Evolutionary conservation across 306 rosid species (phyloP).

Genomic region (Trichosanthes truncata): DNA sequence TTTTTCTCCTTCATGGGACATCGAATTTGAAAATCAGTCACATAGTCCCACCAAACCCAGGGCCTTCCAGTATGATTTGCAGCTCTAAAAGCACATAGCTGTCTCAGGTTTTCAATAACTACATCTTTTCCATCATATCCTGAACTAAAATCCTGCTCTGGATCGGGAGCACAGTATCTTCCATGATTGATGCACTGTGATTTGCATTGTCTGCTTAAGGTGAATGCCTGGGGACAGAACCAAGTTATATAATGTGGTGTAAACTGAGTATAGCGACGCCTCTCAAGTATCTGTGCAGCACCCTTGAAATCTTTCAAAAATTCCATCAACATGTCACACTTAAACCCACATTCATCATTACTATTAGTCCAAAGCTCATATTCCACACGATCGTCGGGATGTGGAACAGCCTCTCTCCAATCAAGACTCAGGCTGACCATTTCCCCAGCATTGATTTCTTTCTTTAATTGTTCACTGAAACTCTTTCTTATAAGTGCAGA

Average conservation of each 20-base stretch:
- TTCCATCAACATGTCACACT: conserved; percentile 97
- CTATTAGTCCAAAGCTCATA: conserved; percentile 97
- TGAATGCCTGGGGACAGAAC: conserved; percentile 96
- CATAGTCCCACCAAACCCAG: conserved; percentile 99
- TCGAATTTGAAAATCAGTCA: conserved; percentile 93
- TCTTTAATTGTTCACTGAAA: conserved; percentile 67
- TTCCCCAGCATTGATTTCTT: conserved; percentile 54
- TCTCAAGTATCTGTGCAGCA: conserved; percentile 96
- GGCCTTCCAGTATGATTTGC: conserved; percentile 72
- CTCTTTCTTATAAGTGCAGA: conserved; percentile 84
- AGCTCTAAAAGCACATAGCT: conserved; percentile 80
- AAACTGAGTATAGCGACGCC: conserved; percentile 82
- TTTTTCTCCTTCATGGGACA: conserved; percentile 98
- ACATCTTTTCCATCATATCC: conserved; percentile 94
- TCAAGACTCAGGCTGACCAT: conserved; percentile 88
- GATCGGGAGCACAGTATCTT: conserved; percentile 97
- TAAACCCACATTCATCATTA: conserved; percentile 91
- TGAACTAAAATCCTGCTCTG: conserved; percentile 90
- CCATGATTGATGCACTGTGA: conserved; percentile 98
- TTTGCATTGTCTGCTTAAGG: conserved; percentile 92
- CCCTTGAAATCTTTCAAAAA: conserved; percentile 92
- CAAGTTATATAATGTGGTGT: conserved; percentile 97
- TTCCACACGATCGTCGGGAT: conserved; percentile 96
- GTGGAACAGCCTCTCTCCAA: conserved; percentile 98
- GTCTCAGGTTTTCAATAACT: conserved; percentile 89